Percentiles rank a stretch among this genome's conserved stretches.
Evolutionary conservation across 176 grass and related monocot genomes (phyloP).

Genomic region (Ensete ventricosum): DNA sequence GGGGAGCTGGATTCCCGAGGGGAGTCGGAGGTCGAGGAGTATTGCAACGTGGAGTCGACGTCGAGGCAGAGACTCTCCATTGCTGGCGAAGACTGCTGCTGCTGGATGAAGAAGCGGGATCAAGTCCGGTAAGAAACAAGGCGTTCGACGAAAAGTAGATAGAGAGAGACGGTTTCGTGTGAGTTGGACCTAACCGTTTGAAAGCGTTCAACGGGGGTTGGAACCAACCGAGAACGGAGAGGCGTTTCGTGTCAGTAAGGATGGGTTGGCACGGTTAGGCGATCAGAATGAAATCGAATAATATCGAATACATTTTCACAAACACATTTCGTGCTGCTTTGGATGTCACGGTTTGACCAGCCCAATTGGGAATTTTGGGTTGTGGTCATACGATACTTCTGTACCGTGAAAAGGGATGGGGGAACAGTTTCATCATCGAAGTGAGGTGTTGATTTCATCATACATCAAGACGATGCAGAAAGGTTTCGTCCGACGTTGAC

Average conservation of each 20-base stretch:
- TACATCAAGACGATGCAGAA: no score
- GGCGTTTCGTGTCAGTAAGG: constrained; percentile 10
- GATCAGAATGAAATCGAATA: neutral
- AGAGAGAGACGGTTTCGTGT: constrained; percentile 22
- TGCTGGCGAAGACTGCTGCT: neutral
- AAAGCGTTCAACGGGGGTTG: constrained; percentile 28
- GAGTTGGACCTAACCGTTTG: constrained; percentile 13
- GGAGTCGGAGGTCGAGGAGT: constrained; percentile 46
- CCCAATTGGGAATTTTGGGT: no score
- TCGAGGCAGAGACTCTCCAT: constrained; percentile 65
- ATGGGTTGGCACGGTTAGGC: constrained; percentile 27
- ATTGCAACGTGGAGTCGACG: constrained; percentile 54
- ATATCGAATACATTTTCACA: no score
- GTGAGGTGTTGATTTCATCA: no score
- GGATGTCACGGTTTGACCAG: no score
- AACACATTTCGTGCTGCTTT: no score
- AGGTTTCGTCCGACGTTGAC: no score
- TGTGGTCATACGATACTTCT: no score
- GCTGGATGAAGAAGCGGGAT: neutral
- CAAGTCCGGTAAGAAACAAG: constrained; percentile 5
- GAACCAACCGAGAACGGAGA: constrained; percentile 24
- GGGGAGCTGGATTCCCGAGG: constrained; percentile 61
- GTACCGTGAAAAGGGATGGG: no score
- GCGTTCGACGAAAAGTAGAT: neutral
- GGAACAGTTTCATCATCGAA: no score